Percentiles rank a stretch among this genome's conserved stretches.
These are phyloP conservation scores for Epichloe bromicola DNA, from an alignment of 2,329 filamentous ascomycete species.

Conservation along the genomic window DNA sequence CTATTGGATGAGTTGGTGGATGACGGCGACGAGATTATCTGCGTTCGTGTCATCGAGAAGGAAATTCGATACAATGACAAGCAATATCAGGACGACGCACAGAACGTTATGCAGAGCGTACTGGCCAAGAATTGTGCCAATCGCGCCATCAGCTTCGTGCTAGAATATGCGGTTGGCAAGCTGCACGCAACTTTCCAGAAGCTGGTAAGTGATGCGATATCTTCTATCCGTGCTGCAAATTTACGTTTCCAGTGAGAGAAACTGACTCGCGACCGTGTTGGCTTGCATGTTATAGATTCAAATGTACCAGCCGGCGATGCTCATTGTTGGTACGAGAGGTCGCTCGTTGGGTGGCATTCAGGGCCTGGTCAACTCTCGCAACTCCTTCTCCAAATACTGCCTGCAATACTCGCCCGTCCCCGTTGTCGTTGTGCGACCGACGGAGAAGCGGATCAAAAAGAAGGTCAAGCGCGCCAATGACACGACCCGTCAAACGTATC, in stretches of 20 bases:
- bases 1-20: constrained; percentile 83
- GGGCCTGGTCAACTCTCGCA: constrained; percentile 62
- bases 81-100: constrained; percentile 64
- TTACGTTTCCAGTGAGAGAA: neutral
- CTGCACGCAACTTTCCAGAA: constrained; percentile 83
- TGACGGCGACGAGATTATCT: constrained; percentile 87
- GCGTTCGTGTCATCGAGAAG: constrained; percentile 76
- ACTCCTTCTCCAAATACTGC: constrained; percentile 89
- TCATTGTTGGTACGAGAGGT: constrained; percentile 81
- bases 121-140: constrained; percentile 66
- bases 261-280: constrained; percentile 7
- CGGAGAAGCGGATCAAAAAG: constrained; percentile 78
- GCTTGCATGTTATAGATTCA: constrained; percentile 49
- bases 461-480: constrained; percentile 75
- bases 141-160: constrained; percentile 69
- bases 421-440: constrained; percentile 81
- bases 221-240: too few relatives aligned
- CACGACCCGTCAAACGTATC: constrained; percentile 61
- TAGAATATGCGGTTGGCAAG: constrained; percentile 83
- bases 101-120: constrained; percentile 60
- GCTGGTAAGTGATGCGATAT: constrained; percentile 47
- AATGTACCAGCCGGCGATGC: constrained; percentile 80
- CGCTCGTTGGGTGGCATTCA: constrained; percentile 77
- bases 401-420: constrained; percentile 87
- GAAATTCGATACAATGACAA: constrained; percentile 58